Evolutionary conservation across 257 asterid species (phyloP), one percentile per base, ranked within the genome.

Genomic region (Salvia miltiorrhiza): DNA sequence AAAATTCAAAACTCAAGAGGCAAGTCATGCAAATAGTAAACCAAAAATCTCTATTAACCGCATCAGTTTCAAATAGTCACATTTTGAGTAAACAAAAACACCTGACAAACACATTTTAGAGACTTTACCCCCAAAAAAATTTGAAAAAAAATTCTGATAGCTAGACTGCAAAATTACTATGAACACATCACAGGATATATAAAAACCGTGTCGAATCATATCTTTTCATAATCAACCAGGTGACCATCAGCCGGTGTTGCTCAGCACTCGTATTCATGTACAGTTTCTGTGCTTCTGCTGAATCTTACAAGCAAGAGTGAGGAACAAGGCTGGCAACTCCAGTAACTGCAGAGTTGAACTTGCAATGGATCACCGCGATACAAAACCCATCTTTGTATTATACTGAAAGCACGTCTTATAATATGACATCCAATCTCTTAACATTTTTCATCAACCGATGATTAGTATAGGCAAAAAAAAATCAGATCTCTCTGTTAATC

Each of bases 401-500:
- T 9, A 43, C 5, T 59, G 37, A 19, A 33, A 39, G 44, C 62
- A 16, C 43, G 3, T 40, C 55, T 49, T 17, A 23, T 2, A 40
- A 40, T 41, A 50, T 32, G 16, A 54, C 4, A 52, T 14, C 54
- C 4, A 8, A 45, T 21, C 13, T 33, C 14, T 24, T 11, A 7
- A 39, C 21, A 35, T 1, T 5, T 20, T 20, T 9, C 43, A 32
- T 12, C 65, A 7, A 32, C 60, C 4, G 48, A 56, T 40, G 47
- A 37, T 43, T 23, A 58, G 50, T 5, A 57, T 6, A 28, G 19
- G 64, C 49, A 21, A 43, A 28, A 3, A 2, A 5, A 30, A 30
- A 30, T 20, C 53, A 63, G 67, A 47, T 63, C 63, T 63, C 63
- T 49, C 21, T 3, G n/a, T 20, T 37, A 60, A 23, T 90, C 85